Evolutionary conservation across 805 yeast species (phyloP).

Genomic region (Citeromyces matritensis): DNA sequence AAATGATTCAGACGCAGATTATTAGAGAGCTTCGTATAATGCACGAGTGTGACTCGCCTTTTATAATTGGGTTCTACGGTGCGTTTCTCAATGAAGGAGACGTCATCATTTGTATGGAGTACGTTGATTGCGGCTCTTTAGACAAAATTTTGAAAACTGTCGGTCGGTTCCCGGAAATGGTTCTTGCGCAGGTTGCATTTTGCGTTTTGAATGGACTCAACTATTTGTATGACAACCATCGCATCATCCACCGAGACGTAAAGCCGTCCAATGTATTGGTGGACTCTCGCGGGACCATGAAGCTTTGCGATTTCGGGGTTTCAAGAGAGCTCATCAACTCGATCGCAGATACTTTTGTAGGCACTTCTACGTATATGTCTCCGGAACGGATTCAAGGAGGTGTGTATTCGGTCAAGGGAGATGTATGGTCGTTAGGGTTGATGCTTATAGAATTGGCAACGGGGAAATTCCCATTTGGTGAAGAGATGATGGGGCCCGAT

Average conservation of each 20-base stretch:
- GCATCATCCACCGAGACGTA: constrained; percentile 90
- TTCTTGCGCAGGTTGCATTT: constrained; percentile 59
- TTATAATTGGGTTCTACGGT: constrained; percentile 82
- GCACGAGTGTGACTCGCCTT: constrained; percentile 78
- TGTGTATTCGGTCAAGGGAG: constrained; percentile 86
- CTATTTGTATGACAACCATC: constrained; percentile 69
- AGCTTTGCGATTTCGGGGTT: constrained; percentile 95
- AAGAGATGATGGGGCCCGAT: constrained; percentile 33
- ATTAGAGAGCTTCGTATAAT: constrained; percentile 78
- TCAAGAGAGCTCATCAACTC: constrained; percentile 85
- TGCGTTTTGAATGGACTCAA: constrained; percentile 70
- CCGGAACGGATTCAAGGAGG: constrained; percentile 97
- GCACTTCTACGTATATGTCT: constrained; percentile 94
- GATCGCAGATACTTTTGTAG: constrained; percentile 94
- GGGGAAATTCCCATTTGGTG: constrained; percentile 70
- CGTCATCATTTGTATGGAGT: constrained; percentile 89
- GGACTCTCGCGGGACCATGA: constrained; percentile 76
- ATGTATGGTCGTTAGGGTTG: constrained; percentile 93
- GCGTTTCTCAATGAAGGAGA: constrained; percentile 65
- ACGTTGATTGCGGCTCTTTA: constrained; percentile 86
- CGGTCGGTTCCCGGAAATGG: constrained; percentile 53
- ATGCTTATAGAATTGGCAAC: constrained; percentile 81
- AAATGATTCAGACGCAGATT: constrained; percentile 67
- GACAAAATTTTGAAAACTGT: constrained; percentile 55
- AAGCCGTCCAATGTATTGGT: constrained; percentile 90